phyloP scores from a whole-genome alignment of 768 basidiomycete genomes.

The Chalciporus sphaerocephalus region DNA sequence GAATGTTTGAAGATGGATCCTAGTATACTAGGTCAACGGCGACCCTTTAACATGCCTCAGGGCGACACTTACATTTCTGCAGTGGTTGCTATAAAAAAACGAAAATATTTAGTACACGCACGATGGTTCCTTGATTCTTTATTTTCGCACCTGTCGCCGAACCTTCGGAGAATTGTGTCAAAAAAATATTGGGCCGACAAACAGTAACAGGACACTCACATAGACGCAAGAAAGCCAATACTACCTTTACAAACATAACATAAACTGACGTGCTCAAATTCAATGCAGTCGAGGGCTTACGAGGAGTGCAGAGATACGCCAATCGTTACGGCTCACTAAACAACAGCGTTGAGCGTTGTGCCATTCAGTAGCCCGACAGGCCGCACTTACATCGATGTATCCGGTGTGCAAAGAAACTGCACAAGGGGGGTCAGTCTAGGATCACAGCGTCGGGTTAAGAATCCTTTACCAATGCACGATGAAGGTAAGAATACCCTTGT shows the following conservation, averaged over 20 bases:
- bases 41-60: neutral
- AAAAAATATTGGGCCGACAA: neutral
- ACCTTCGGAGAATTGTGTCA: constrained; percentile 27
- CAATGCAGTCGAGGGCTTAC: constrained; percentile 26
- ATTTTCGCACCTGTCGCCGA: constrained; percentile 27
- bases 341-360: neutral
- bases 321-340: constrained; percentile 27
- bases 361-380: neutral
- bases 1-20: constrained; percentile 27
- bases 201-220: constrained; percentile 20
- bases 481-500: constrained; percentile 45
- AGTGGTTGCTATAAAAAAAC: constrained; percentile 24
- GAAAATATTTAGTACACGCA: constrained; percentile 14
- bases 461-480: constrained; percentile 47
- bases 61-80: constrained; percentile 32
- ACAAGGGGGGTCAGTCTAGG: neutral
- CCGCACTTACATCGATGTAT: constrained; percentile 37
- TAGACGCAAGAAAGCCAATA: constrained; percentile 29
- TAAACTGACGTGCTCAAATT: constrained; percentile 1
- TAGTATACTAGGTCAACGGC: constrained; percentile 1
- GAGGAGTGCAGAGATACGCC: constrained; percentile 30
- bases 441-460: neutral
- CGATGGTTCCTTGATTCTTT: neutral
- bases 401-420: constrained; percentile 38
- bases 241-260: constrained; percentile 15